Base-by-base conservation (phyloP, 2,329 filamentous ascomycete species). In the Clonostachys solani region DNA sequence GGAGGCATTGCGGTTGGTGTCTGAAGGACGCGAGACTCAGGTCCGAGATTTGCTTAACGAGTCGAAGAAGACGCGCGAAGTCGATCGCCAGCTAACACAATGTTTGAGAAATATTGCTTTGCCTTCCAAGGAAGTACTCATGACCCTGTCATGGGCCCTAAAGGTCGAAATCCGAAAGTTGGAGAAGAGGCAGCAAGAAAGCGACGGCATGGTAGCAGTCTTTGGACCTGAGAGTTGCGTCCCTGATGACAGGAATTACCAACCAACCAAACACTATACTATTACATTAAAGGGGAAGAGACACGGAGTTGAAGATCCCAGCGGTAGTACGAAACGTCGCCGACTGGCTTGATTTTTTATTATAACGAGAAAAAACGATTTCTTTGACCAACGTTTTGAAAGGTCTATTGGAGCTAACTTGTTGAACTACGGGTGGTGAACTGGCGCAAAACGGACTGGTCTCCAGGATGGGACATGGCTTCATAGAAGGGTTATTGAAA, bases 1-100 rank as follows among this genome's bases (percentile, higher is more conserved):
- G 80, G 78, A 66, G 77, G 80, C 77, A 73, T 80, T 86, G 83
- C 83, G 82, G 83, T 84, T 80, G 75, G 79, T 78, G 66, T 81
- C 79, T 82, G 71, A 83, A 67, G 68, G 73, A 71, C 59, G 64
- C 59, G 69, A 75, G 56, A 65, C 70, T 59, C 69, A 62, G 66
- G 71, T 71, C 67, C 69, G 60, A 57, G 63, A 59, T 56, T 56
- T 54, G 56, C 49, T 50, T 56, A 51, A 53, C 59, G 65, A 60
- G 59, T 53, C 59, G 51, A 45, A 58, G 36, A n/a, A 18, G 15
- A 38, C 36, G 36, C 15, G 15, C 15, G 15, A 38, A 57, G 64
- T 61, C 52, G 56, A 58, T 52, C 50, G 56, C 53, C 57, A 60
- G 52, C 63, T 67, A 53, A 63, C 60, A 52, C 57, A 53, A 51